Conservation (phyloP, 768 basidiomycete species). For the Boletellus emodensis region DNA sequence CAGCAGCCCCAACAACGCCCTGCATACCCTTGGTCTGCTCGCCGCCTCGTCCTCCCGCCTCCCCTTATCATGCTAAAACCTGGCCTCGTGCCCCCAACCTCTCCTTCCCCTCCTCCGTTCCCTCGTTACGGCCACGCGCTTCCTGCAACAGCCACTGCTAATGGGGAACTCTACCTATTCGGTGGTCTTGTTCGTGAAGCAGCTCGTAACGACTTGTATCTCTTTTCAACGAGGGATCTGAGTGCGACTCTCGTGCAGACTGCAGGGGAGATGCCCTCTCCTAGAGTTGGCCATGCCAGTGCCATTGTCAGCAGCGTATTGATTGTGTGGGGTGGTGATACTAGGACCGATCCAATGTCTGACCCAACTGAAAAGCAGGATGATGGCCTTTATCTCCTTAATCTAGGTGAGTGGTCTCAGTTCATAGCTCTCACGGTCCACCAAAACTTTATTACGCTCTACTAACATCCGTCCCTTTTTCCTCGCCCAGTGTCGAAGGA, state of each 20-base stretch:
- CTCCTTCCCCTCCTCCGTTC: constrained; percentile 84
- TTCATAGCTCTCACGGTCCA: background rate
- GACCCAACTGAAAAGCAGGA: constrained; percentile 76
- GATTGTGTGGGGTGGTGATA: constrained; percentile 98
- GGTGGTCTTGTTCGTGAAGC: constrained; percentile 92
- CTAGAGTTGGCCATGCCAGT: constrained; percentile 94
- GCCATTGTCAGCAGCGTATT: constrained; percentile 94
- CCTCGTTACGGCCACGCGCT: constrained; percentile 95
- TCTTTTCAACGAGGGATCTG: constrained; percentile 78
- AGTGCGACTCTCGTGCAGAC: constrained; percentile 83
- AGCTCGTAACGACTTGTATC: constrained; percentile 89
- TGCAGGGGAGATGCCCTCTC: constrained; percentile 79
- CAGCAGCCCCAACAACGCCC: constrained; percentile 41
- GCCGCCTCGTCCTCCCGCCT: constrained; percentile 65
- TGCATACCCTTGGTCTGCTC: constrained; percentile 81
- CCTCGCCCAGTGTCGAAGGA: constrained; percentile 72
- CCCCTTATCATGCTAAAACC: constrained; percentile 63
- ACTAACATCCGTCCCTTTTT: constrained; percentile 2
- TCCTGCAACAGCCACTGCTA: constrained; percentile 68
- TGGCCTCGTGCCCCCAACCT: constrained; percentile 56
- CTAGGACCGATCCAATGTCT: constrained; percentile 67
- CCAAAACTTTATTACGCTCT: background rate
- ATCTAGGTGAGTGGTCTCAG: constrained; percentile 66
- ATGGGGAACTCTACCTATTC: constrained; percentile 92
- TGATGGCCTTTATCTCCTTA: constrained; percentile 89